Evolutionary conservation across 768 basidiomycete species (phyloP), one percentile per base, ranked within the genome.

Genomic region (Austroboletus eburneus): DNA sequence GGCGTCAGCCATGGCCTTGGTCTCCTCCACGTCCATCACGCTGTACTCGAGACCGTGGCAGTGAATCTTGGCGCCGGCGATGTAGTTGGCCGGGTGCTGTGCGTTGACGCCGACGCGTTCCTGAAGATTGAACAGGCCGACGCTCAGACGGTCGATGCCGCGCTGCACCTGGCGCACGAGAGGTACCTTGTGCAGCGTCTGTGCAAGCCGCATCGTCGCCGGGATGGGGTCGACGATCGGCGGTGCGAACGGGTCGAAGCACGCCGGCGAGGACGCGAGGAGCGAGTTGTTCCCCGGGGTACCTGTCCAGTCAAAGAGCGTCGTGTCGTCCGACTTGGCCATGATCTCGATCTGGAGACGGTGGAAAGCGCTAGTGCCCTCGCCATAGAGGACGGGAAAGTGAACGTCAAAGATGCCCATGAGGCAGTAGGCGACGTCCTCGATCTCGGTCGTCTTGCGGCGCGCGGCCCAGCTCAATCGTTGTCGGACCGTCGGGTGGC

Each of bases 351-450:
- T 50, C 45, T 62, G 62, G 27, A 66, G 57, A 20, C 64, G 54
- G 27, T 23, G 39, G 16, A 66, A 66, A 9, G 64, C 64, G 13
- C 54, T 42, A 7, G 43, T 46, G 22, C 57, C 61, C 27, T 61
- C 65, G 24, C 65, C 65, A 34, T 67, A 65, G 52, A 55, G 49
- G 36, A 65, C 57, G 12, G 65, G 54, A 37, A 65, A 45, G 34
- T 56, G 50, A 17, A 63, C 58, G 25, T 56, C 49, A 23, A 65
- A 60, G 37, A 65, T 45, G 13, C 61, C 65, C 52, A 65, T 57
- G 36, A 65, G 51, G 21, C 47, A 56, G 32, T 65, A 65, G 5
- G 65, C 61, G 12, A 42, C 37, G 48, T 67, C 64, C 39, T 67
- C 64, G 32, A 53, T 16, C 45, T 57, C 51, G 6, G 61, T 65